Conservation (phyloP, 2,329 filamentous ascomycete genomes). For the Fusarium sp. region DNA sequence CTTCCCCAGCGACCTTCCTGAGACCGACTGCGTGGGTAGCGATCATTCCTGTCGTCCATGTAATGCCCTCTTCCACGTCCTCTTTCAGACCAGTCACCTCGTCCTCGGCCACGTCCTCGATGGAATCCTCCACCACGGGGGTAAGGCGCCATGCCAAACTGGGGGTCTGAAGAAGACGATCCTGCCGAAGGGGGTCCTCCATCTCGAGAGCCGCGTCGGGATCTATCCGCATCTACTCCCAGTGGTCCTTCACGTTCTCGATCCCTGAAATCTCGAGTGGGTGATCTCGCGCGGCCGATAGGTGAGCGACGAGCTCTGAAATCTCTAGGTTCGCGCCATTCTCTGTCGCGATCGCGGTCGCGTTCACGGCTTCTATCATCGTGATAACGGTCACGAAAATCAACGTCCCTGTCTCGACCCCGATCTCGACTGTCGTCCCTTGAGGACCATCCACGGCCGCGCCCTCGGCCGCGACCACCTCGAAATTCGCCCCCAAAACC, state of each 20-base stretch:
- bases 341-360: constrained; percentile 66
- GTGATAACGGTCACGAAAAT: constrained; percentile 70
- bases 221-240: constrained; percentile 75
- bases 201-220: constrained; percentile 77
- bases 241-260: constrained; percentile 68
- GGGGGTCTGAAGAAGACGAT: constrained; percentile 76
- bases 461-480: constrained; percentile 64
- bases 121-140: constrained; percentile 68
- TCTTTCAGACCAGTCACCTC: constrained; percentile 59
- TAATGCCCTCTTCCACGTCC: constrained; percentile 69
- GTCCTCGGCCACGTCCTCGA: constrained; percentile 65
- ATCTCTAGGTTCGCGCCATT: constrained; percentile 58
- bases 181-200: constrained; percentile 76
- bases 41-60: constrained; percentile 69
- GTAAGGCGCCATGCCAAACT: constrained; percentile 65
- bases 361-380: constrained; percentile 72
- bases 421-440: constrained; percentile 73
- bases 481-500: constrained; percentile 75
- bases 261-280: constrained; percentile 75
- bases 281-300: constrained; percentile 71
- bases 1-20: constrained; percentile 72
- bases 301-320: constrained; percentile 68
- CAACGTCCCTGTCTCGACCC: constrained; percentile 69
- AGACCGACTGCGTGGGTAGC: constrained; percentile 74
- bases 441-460: constrained; percentile 67